phyloP scores from a whole-genome alignment of 495 filamentous ascomycete species.

The Apodospora peruviana region DNA sequence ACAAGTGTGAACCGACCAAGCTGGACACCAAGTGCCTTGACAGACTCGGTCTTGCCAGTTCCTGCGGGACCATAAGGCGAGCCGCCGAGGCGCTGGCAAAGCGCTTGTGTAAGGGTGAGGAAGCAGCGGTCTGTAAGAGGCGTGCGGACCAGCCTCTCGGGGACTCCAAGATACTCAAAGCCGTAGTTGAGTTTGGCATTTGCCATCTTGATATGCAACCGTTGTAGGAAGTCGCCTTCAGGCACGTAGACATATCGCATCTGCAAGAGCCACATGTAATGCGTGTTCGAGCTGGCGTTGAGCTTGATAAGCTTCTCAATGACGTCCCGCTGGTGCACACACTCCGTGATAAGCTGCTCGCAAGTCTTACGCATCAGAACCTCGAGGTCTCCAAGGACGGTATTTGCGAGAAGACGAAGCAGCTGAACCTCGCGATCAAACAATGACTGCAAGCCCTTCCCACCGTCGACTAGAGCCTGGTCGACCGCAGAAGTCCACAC shows the following conservation, averaged over 20 bases:
- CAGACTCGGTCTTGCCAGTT: slow-evolving; percentile 99
- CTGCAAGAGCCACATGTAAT: slow-evolving; percentile 92
- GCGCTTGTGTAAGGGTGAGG: slow-evolving; percentile 90
- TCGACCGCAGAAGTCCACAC: slow-evolving; percentile 89
- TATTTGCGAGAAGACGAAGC: slow-evolving; percentile 74
- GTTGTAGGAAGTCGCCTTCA: slow-evolving; percentile 74
- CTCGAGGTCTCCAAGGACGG: slow-evolving; percentile 87
- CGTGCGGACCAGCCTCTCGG: slow-evolving; percentile 91
- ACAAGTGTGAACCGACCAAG: slow-evolving; percentile 96
- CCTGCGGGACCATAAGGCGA: slow-evolving; percentile 97
- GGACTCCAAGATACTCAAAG: slow-evolving; percentile 95
- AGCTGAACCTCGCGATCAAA: slow-evolving; percentile 73
- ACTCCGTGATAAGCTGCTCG: slow-evolving; percentile 97
- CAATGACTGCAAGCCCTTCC: slow-evolving; percentile 57
- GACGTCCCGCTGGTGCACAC: slow-evolving; percentile 91
- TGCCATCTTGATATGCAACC: slow-evolving; percentile 90
- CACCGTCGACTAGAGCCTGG: slow-evolving; percentile 62
- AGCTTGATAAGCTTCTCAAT: slow-evolving; percentile 75
- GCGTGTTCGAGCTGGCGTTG: slow-evolving; percentile 69
- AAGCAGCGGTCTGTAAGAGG: slow-evolving; percentile 97
- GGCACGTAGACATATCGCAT: slow-evolving; percentile 91
- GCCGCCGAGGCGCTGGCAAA: slow-evolving; percentile 90
- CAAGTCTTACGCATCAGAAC: slow-evolving; percentile 87
- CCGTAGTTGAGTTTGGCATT: slow-evolving; percentile 94
- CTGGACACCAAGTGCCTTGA: slow-evolving; percentile 94